These are phyloP conservation scores for Pseudogymnoascus sp. DNA, from an alignment of 2,329 filamentous ascomycete genomes.

Conservation along the genomic window DNA sequence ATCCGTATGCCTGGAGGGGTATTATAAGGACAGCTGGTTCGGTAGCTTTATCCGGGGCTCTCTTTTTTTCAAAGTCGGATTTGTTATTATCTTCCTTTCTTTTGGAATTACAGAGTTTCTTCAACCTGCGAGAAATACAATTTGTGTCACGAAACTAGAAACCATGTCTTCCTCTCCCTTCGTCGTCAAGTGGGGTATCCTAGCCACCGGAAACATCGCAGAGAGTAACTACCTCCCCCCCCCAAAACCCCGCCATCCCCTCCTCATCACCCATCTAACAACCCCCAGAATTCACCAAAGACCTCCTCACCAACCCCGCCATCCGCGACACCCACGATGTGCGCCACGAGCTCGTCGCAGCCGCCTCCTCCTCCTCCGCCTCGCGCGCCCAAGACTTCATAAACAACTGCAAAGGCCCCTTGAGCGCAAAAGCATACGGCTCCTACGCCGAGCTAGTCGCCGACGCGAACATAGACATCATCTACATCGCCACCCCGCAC, in stretches of 20 bases:
- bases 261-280: slow-evolving; percentile 9
- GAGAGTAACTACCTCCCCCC: slow-evolving; percentile 20
- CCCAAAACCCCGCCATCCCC: slow-evolving; percentile 1
- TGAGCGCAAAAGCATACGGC: slow-evolving; percentile 54
- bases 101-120: background rate
- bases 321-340: slow-evolving; percentile 53
- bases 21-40: background rate
- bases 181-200: slow-evolving; percentile 28
- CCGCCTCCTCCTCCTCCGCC: slow-evolving; percentile 55
- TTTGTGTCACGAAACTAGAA: background rate
- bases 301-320: slow-evolving; percentile 54
- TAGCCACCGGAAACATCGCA: slow-evolving; percentile 32
- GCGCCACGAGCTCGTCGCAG: slow-evolving; percentile 54
- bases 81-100: background rate
- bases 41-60: background rate
- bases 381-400: slow-evolving; percentile 55
- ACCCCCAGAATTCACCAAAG: slow-evolving; percentile 46
- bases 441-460: slow-evolving; percentile 58
- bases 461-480: slow-evolving; percentile 57
- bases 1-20: background rate
- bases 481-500: slow-evolving; percentile 66
- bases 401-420: slow-evolving; percentile 44
- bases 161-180: slow-evolving; percentile 16
- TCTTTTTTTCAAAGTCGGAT: background rate
- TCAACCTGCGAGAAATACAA: background rate